A percentile compares a stretch with the other conserved stretches of the same genome.
These are phyloP conservation scores for Penicillium sp. DNA, from an alignment of 2,329 filamentous ascomycete genomes.

Conservation along the genomic window DNA sequence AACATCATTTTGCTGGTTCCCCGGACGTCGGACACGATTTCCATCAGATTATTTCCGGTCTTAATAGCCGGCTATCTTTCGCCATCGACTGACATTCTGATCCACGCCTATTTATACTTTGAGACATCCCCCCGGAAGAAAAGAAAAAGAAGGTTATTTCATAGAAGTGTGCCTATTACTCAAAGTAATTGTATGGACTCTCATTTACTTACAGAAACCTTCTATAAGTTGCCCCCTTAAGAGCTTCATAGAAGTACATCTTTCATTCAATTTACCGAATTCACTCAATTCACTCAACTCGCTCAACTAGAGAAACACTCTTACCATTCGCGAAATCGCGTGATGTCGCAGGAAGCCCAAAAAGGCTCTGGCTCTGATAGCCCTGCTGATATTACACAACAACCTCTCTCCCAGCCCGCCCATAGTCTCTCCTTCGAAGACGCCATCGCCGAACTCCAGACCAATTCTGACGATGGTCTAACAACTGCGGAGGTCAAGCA, in stretches of 20 bases:
- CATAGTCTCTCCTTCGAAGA: slow-evolving; percentile 59
- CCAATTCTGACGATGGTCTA: slow-evolving; percentile 60
- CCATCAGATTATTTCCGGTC: slow-evolving; percentile 8
- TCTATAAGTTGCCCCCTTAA: slow-evolving; percentile 37
- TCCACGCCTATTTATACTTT: slow-evolving; percentile 19
- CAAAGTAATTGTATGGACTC: slow-evolving; percentile 34
- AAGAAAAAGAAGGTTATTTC: slow-evolving; percentile 1
- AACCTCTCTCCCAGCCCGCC: slow-evolving; percentile 58
- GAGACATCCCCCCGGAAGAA: slow-evolving; percentile 3
- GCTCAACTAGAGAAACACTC: slow-evolving; percentile 5
- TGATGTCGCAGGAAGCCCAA: slow-evolving; percentile 24
- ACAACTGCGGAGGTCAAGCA: slow-evolving; percentile 54
- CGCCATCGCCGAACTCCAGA: slow-evolving; percentile 56
- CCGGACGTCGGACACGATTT: slow-evolving; percentile 11
- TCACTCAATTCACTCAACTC: background rate
- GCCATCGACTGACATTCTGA: slow-evolving; percentile 13
- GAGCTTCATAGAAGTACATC: slow-evolving; percentile 17
- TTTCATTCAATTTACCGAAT: background rate
- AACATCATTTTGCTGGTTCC: slow-evolving; percentile 5
- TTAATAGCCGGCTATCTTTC: slow-evolving; percentile 5
- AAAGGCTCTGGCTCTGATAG: slow-evolving; percentile 11
- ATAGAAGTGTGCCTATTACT: slow-evolving; percentile 10
- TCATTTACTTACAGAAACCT: slow-evolving; percentile 32
- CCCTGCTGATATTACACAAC: slow-evolving; percentile 43
- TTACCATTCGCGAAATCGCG: slow-evolving; percentile 7